These are phyloP conservation scores for Neotropicomus parvogracilis DNA, from an alignment of 1,284 basidiomycete genomes.

Conservation along the genomic window DNA sequence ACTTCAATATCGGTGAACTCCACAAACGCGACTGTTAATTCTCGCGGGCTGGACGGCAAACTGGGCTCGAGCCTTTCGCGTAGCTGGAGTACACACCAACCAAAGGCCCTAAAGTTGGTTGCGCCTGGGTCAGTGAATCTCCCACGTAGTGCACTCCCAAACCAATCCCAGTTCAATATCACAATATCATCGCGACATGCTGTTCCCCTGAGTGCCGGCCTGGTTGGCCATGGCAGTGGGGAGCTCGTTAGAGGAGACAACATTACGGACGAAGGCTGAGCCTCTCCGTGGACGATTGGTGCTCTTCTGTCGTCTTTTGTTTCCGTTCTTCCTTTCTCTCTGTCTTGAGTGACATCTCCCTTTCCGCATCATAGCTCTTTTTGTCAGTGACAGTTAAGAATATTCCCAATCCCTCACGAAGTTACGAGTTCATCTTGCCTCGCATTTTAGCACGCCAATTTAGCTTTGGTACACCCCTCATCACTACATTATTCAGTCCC, in stretches of 20 bases:
- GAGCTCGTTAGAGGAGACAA: constrained; percentile 17
- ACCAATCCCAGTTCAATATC: constrained; percentile 47
- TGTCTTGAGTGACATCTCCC: background rate
- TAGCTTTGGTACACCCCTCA: constrained; percentile 10
- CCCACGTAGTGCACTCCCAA: constrained; percentile 56
- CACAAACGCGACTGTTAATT: constrained; percentile 2
- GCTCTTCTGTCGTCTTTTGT: background rate
- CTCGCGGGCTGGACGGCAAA: constrained; percentile 40
- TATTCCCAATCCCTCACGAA: constrained; percentile 11
- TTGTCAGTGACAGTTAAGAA: constrained; percentile 19
- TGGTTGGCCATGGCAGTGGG: constrained; percentile 9
- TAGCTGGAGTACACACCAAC: constrained; percentile 53
- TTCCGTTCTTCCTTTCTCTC: background rate
- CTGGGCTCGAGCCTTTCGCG: constrained; percentile 55
- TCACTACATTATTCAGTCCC: constrained; percentile 28
- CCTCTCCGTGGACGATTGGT: constrained; percentile 21
- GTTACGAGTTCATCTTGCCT: constrained; percentile 6
- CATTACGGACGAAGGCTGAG: constrained; percentile 32
- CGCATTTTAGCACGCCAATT: constrained; percentile 20
- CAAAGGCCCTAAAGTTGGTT: constrained; percentile 41
- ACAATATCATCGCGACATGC: constrained; percentile 24
- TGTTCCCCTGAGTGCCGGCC: constrained; percentile 2
- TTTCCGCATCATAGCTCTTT: constrained; percentile 1
- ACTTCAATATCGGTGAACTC: constrained; percentile 22
- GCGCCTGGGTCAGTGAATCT: constrained; percentile 33